These are phyloP conservation scores for Pachyrhizus erosus DNA, from an alignment of 306 rosid genomes.

Conservation along the genomic window DNA sequence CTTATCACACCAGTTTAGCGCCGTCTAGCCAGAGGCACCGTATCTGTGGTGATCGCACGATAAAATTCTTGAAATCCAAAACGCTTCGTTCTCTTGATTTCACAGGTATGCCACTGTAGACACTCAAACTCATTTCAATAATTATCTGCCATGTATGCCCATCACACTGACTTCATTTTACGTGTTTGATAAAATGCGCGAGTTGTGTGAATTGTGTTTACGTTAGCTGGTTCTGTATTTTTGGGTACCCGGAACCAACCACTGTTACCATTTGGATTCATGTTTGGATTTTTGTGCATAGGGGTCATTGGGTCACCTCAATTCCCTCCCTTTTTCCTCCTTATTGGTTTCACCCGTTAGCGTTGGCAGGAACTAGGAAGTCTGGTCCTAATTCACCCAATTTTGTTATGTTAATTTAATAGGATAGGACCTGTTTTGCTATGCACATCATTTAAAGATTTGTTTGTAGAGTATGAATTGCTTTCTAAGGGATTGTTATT, in stretches of 20 bases:
- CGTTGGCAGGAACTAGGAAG: constrained; percentile 2
- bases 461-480: constrained; percentile 41
- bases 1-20: not conserved
- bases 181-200: constrained; percentile 31
- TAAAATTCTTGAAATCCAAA: not conserved
- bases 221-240: not conserved
- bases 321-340: not conserved
- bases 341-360: not conserved
- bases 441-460: constrained; percentile 21
- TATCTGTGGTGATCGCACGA: not conserved
- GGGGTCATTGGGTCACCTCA: not conserved
- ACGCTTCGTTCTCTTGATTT: not conserved
- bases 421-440: not conserved
- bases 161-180: not conserved
- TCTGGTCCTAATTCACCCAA: constrained; percentile 1
- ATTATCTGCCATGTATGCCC: not conserved
- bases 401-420: constrained; percentile 4
- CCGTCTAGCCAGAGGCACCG: not conserved
- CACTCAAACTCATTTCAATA: not conserved
- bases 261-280: constrained; percentile 16
- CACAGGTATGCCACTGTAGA: not conserved
- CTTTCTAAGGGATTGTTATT: not conserved
- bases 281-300: constrained; percentile 8
- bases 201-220: not conserved
- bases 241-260: not conserved